phyloP scores from a whole-genome alignment of 495 filamentous ascomycete genomes.

The Talaromyces liani region DNA sequence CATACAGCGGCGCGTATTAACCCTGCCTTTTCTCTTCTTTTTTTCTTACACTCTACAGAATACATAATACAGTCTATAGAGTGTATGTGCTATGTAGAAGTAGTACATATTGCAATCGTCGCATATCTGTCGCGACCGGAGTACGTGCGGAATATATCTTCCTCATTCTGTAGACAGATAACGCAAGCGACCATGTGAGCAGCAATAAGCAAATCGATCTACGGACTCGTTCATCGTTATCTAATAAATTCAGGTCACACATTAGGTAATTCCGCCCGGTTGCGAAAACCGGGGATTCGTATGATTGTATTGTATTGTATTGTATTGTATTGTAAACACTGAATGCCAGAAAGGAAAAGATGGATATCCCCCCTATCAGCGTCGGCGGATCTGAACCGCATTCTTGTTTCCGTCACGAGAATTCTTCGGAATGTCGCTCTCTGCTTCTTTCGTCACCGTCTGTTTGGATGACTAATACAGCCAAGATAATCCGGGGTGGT shows the following conservation, averaged over 20 bases:
- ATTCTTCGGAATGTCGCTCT: constrained; percentile 6
- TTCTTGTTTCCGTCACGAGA: neutral
- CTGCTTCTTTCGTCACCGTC: neutral
- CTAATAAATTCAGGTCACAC: neutral
- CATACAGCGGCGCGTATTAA: neutral
- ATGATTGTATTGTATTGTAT: neutral
- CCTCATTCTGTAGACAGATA: neutral
- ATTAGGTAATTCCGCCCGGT: neutral
- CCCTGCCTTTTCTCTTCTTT: neutral
- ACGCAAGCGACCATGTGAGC: neutral
- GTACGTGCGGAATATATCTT: neutral
- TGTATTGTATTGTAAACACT: neutral
- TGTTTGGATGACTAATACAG: neutral
- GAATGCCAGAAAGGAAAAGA: no score
- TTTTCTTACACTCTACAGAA: neutral
- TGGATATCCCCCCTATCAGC: neutral
- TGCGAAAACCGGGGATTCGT: neutral
- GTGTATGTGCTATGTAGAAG: neutral
- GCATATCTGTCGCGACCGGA: neutral
- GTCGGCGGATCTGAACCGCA: neutral
- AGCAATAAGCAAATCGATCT: neutral
- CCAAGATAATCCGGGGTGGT: neutral
- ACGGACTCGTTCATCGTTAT: neutral
- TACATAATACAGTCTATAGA: neutral
- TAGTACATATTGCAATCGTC: neutral